Conservation (phyloP, 805 yeast genomes). For the Nakazawaea anatomiae region DNA sequence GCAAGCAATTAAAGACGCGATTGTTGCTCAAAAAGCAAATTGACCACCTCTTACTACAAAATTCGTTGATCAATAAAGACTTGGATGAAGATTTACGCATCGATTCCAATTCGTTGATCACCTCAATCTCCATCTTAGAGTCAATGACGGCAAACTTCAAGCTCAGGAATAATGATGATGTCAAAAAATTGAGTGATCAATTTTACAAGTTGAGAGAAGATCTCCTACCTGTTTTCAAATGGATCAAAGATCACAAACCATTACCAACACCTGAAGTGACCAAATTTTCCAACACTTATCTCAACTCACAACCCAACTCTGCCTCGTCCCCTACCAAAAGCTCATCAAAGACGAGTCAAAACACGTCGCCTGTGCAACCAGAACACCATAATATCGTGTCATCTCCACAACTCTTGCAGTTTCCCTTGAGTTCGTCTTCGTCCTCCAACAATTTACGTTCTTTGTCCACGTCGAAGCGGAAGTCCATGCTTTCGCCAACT, state of each 20-base stretch:
- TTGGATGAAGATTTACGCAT: background rate
- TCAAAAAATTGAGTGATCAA: constrained; percentile 42
- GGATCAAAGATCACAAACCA: constrained; percentile 60
- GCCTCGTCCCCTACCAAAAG: constrained; percentile 22
- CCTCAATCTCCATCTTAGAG: constrained; percentile 7
- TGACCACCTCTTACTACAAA: constrained; percentile 40
- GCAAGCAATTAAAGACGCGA: constrained; percentile 46
- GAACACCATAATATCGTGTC: background rate
- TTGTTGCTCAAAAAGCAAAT: constrained; percentile 55
- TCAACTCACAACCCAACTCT: constrained; percentile 11
- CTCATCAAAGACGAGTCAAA: constrained; percentile 4
- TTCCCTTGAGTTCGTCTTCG: background rate
- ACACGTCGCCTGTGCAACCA: constrained; percentile 1
- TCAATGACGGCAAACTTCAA: background rate
- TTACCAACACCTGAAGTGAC: constrained; percentile 56
- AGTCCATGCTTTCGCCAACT: constrained; percentile 10
- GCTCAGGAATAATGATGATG: constrained; percentile 7
- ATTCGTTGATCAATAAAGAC: constrained; percentile 20
- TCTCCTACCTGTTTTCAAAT: constrained; percentile 54
- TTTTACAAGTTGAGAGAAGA: constrained; percentile 57
- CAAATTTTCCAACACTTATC: constrained; percentile 10
- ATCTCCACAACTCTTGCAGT: constrained; percentile 2
- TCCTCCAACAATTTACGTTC: constrained; percentile 4
- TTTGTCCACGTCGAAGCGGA: constrained; percentile 2
- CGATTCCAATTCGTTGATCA: constrained; percentile 3